Percentiles rank a stretch among this genome's conserved stretches.
phyloP scores from a whole-genome alignment of 2,329 filamentous ascomycete genomes.

The Cercospora zeina region DNA sequence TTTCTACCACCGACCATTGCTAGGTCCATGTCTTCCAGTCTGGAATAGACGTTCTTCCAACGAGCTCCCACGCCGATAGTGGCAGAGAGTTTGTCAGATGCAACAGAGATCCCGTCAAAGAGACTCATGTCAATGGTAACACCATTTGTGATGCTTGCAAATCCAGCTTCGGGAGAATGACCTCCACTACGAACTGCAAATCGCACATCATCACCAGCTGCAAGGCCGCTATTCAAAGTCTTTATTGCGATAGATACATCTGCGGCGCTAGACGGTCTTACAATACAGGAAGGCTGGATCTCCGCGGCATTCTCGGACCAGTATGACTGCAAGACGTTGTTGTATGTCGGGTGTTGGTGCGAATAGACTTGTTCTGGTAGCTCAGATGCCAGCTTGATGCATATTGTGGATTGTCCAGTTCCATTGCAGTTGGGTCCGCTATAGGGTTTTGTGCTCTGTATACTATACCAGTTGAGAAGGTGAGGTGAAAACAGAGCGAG shows the following conservation, averaged over 20 bases:
- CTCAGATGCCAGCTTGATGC: not conserved
- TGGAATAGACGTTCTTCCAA: conserved; percentile 49
- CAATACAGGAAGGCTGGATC: conserved; percentile 17
- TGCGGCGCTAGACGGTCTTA: conserved; percentile 12
- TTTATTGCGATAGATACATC: conserved; percentile 19
- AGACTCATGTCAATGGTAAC: conserved; percentile 50
- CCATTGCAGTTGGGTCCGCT: not conserved
- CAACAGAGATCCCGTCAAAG: conserved; percentile 44
- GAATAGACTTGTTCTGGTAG: not conserved
- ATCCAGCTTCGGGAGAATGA: conserved; percentile 16
- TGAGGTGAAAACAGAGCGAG: not conserved
- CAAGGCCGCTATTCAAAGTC: conserved; percentile 1
- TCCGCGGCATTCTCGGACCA: conserved; percentile 2
- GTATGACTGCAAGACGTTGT: not conserved
- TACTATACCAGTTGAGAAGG: not conserved
- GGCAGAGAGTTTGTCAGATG: conserved; percentile 41
- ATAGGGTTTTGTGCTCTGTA: not conserved
- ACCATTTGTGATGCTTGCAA: conserved; percentile 27
- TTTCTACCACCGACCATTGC: conserved; percentile 48
- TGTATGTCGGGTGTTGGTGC: not conserved
- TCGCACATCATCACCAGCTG: not conserved
- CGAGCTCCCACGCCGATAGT: conserved; percentile 50
- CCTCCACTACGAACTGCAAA: conserved; percentile 10
- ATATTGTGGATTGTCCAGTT: not conserved
- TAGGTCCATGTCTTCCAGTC: conserved; percentile 43